Evolutionary conservation across 2,329 filamentous ascomycete genomes (phyloP).

Genomic region (Talaromyces sp.): DNA sequence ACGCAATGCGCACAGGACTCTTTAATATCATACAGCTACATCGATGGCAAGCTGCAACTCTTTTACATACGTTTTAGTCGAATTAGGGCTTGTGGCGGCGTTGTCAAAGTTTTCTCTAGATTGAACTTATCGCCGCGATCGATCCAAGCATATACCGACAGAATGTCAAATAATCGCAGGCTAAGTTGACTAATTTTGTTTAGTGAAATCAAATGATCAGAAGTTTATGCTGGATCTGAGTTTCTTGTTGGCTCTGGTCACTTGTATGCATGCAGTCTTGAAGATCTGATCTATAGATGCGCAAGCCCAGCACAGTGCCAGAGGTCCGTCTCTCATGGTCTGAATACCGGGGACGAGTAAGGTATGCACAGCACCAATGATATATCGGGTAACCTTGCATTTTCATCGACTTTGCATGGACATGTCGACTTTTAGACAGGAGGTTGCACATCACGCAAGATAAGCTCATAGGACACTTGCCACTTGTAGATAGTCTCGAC

Average conservation of each 20-base stretch:
- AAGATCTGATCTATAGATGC: constrained; percentile 5
- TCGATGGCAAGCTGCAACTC: neutral
- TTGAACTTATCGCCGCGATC: neutral
- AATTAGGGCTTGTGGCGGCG: neutral
- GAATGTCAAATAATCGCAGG: neutral
- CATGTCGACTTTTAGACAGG: neutral
- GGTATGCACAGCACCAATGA: neutral
- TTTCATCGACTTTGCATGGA: neutral
- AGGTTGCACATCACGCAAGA: neutral
- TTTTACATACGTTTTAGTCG: neutral
- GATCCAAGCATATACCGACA: neutral
- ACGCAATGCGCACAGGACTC: neutral
- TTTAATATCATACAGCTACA: neutral
- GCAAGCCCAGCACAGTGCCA: neutral
- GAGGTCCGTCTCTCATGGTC: neutral
- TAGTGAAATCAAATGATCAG: constrained; percentile 5
- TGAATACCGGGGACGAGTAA: neutral
- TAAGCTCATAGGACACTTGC: neutral
- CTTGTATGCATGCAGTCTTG: constrained; percentile 3
- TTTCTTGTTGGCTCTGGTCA: neutral
- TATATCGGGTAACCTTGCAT: constrained; percentile 1
- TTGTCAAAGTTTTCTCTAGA: neutral
- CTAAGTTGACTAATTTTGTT: neutral
- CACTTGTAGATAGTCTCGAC: neutral
- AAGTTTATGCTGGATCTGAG: neutral